Evolutionary conservation across 1,284 basidiomycete genomes (phyloP).

Genomic region (Sphaerobolus stellatus): DNA sequence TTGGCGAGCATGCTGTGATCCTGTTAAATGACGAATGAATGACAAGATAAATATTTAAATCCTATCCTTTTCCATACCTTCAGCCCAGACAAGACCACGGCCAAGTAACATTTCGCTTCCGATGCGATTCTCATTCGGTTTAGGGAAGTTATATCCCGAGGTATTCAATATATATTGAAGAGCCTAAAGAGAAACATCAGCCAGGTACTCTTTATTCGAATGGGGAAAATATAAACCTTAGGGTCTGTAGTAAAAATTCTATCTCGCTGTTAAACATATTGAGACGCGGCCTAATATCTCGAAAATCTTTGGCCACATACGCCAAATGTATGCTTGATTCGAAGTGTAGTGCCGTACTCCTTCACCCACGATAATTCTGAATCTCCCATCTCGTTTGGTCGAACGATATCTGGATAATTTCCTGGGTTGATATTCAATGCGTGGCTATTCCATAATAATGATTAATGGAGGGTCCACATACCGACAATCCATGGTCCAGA

Average conservation of each 20-base stretch:
- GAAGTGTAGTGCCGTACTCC: slow-evolving; percentile 34
- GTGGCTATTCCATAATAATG: background rate
- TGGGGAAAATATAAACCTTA: background rate
- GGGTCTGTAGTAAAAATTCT: background rate
- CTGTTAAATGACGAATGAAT: no score
- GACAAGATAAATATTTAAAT: no score
- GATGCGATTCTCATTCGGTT: slow-evolving; percentile 1
- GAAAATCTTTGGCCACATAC: slow-evolving; percentile 24
- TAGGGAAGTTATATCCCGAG: slow-evolving; percentile 20
- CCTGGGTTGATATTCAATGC: no score
- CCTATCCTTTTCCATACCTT: no score
- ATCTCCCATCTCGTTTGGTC: slow-evolving; percentile 31
- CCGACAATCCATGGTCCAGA: background rate
- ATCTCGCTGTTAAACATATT: background rate
- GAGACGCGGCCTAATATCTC: background rate
- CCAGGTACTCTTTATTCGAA: background rate
- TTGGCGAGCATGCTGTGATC: slow-evolving; percentile 21
- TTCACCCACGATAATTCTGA: slow-evolving; percentile 25
- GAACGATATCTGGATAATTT: slow-evolving; percentile 17
- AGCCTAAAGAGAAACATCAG: slow-evolving; percentile 15
- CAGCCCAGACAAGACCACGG: background rate
- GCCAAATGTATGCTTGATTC: slow-evolving; percentile 25
- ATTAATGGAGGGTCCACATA: background rate
- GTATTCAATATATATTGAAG: slow-evolving; percentile 17
- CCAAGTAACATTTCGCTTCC: background rate